A percentile compares a stretch with the other conserved stretches of the same genome.
phyloP scores from a whole-genome alignment of 257 asterid genomes.

The Phtheirospermum japonicum region DNA sequence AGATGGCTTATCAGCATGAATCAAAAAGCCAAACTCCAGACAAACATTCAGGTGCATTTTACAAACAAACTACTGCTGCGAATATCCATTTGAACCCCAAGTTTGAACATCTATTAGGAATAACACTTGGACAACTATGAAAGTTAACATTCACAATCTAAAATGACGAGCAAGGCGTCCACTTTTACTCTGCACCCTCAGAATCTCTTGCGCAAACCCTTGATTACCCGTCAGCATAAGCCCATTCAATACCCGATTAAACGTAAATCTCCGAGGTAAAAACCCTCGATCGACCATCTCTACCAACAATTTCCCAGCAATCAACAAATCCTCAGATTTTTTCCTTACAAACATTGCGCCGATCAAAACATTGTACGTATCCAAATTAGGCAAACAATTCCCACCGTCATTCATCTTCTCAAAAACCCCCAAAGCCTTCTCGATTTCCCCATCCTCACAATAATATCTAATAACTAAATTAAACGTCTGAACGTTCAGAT shows the following conservation, averaged over 20 bases:
- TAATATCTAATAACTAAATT: constrained; percentile 71
- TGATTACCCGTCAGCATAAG: constrained; percentile 92
- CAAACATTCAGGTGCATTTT: no score
- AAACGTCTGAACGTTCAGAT: constrained; percentile 73
- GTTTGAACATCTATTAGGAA: no score
- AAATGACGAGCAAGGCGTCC: constrained; percentile 61
- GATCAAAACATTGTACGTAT: constrained; percentile 80
- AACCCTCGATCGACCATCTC: constrained; percentile 92
- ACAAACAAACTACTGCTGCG: no score
- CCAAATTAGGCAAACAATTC: constrained; percentile 73
- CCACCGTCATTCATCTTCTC: constrained; percentile 61
- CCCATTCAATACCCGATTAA: constrained; percentile 80
- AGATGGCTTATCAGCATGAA: no score
- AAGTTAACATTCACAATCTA: constrained; percentile 46
- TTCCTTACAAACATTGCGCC: constrained; percentile 79
- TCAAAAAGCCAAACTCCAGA: no score
- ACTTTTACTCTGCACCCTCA: constrained; percentile 53
- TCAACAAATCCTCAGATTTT: constrained; percentile 64
- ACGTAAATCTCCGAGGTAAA: constrained; percentile 67
- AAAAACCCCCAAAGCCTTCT: constrained; percentile 63
- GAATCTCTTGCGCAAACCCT: constrained; percentile 66
- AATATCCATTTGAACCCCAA: no score
- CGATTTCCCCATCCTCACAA: constrained; percentile 84
- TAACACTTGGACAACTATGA: no score
- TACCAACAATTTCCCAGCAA: constrained; percentile 76